A percentile compares a stretch with the other conserved stretches of the same genome.
Conservation (phyloP, 306 rosid genomes). For the Malus sylvestris region DNA sequence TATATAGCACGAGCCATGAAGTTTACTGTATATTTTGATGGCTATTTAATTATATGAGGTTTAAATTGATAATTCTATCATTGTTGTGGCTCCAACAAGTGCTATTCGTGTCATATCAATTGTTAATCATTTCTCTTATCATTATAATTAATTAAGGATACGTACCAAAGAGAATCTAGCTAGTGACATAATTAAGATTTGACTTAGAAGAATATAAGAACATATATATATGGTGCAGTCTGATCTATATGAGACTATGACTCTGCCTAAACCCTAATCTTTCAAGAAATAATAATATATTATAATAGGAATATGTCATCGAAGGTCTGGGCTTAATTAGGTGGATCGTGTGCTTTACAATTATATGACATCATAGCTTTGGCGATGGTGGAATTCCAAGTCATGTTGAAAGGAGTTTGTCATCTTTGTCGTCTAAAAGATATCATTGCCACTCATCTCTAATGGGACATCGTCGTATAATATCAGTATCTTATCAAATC, state of each 20-base stretch:
- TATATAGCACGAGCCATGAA: background rate
- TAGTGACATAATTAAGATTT: background rate
- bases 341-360: background rate
- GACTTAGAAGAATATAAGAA: background rate
- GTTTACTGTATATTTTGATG: background rate
- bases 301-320: background rate
- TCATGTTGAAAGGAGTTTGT: conserved; percentile 29
- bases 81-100: background rate
- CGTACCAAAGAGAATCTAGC: background rate
- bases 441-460: conserved; percentile 24
- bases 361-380: conserved; percentile 4
- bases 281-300: background rate
- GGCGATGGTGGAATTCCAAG: conserved; percentile 43
- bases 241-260: background rate
- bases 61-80: background rate
- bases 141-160: background rate
- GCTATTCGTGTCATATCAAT: background rate
- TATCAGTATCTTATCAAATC: too few species aligned
- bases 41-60: background rate
- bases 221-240: background rate
- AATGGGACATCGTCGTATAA: background rate
- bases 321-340: background rate
- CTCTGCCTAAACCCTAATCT: background rate
- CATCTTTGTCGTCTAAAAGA: conserved; percentile 17
- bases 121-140: background rate